These are phyloP conservation scores for Tuctoria greenei DNA, from an alignment of 176 grass and related monocot species.

Conservation along the genomic window DNA sequence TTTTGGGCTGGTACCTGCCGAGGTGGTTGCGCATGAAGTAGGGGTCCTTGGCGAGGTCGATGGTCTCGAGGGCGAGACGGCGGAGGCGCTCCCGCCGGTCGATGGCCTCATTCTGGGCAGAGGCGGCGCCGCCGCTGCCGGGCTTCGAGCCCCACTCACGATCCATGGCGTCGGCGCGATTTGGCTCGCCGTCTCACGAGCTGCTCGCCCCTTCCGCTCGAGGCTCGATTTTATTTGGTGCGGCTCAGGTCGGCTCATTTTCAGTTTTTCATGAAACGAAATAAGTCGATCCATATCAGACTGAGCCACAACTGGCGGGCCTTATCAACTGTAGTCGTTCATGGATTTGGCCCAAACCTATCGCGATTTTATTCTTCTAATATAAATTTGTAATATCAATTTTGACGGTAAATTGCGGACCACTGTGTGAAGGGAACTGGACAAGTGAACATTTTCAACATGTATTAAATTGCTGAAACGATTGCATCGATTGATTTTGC, in stretches of 20 bases:
- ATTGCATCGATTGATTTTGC: too few species aligned
- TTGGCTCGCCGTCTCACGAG: slow-evolving; percentile 10
- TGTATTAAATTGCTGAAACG: too few species aligned
- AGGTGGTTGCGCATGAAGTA: slow-evolving; percentile 99
- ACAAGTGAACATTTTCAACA: neutral
- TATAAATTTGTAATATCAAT: neutral
- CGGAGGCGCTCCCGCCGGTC: slow-evolving; percentile 95
- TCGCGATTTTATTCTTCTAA: too few species aligned
- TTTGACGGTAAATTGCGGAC: neutral
- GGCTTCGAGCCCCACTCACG: slow-evolving; percentile 95
- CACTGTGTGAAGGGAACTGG: neutral
- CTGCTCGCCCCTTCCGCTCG: neutral
- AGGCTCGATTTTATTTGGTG: neutral
- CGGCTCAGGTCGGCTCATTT: neutral
- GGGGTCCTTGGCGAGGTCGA: slow-evolving; percentile 97
- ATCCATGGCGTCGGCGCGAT: slow-evolving; percentile 66
- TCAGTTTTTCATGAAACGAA: neutral
- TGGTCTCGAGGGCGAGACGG: slow-evolving; percentile 91
- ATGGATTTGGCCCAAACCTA: neutral
- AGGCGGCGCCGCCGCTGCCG: slow-evolving; percentile 85
- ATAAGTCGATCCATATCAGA: neutral
- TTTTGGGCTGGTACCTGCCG: slow-evolving; percentile 59
- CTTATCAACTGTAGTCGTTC: neutral
- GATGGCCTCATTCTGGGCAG: slow-evolving; percentile 92
- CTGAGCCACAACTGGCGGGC: neutral